A percentile compares a stretch with the other conserved stretches of the same genome.
Conservation (phyloP, 768 basidiomycete genomes). For the Boletus eberwhitei region DNA sequence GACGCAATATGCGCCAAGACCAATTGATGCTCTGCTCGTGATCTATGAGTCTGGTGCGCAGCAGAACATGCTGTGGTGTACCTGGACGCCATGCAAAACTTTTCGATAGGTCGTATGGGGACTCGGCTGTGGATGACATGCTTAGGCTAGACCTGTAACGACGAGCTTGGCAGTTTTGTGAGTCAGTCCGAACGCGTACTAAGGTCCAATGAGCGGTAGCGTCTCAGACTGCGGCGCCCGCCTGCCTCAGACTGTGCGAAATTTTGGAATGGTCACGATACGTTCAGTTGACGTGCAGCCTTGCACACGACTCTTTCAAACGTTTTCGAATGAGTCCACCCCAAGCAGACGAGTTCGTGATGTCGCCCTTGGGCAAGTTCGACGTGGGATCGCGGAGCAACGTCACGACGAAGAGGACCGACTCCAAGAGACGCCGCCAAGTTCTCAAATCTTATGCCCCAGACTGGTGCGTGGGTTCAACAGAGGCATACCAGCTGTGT, state of each 20-base stretch:
- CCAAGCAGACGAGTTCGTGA: neutral
- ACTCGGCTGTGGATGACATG: constrained; percentile 21
- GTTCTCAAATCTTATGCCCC: constrained; percentile 66
- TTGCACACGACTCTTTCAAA: neutral
- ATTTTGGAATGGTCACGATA: neutral
- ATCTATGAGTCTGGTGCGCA: constrained; percentile 1
- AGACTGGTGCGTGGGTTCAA: constrained; percentile 58
- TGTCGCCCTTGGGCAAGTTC: constrained; percentile 15
- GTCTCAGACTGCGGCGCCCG: too few relatives aligned
- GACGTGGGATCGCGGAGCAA: constrained; percentile 1
- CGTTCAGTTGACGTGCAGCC: neutral
- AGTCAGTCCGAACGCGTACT: neutral
- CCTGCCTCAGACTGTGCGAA: neutral
- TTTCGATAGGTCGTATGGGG: constrained; percentile 11
- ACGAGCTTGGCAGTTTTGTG: neutral
- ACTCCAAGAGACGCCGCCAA: constrained; percentile 33
- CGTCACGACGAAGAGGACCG: constrained; percentile 14
- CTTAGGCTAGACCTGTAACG: neutral
- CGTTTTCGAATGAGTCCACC: neutral
- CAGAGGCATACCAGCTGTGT: neutral
- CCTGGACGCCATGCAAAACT: constrained; percentile 54
- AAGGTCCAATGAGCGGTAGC: too few relatives aligned
- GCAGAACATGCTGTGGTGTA: constrained; percentile 20
- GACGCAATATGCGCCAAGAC: constrained; percentile 60
- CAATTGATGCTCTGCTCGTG: constrained; percentile 50